Evolutionary conservation across 768 basidiomycete genomes (phyloP).

Genomic region (Chalciporus piperatus): DNA sequence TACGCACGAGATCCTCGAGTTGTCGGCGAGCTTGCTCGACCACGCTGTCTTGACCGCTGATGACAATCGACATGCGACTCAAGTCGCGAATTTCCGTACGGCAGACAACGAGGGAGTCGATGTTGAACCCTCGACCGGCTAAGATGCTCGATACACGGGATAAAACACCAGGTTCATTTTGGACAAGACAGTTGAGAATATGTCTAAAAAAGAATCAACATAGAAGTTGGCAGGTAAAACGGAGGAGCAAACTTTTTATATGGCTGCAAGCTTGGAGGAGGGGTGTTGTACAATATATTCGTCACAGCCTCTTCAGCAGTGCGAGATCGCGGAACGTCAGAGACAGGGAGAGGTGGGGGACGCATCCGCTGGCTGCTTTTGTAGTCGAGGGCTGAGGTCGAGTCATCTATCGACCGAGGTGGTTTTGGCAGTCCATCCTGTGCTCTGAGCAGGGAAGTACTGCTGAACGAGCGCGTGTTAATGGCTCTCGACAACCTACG

Average conservation of each 20-base stretch:
- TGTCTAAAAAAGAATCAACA: conserved; percentile 53
- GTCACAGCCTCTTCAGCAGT: conserved; percentile 96
- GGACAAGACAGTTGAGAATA: conserved; percentile 94
- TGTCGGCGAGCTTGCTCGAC: conserved; percentile 96
- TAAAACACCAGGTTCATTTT: conserved; percentile 99
- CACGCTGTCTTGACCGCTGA: conserved; percentile 95
- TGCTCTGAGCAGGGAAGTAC: conserved; percentile 12
- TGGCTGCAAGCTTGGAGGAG: conserved; percentile 85
- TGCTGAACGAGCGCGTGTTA: conserved; percentile 22
- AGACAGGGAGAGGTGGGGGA: conserved; percentile 83
- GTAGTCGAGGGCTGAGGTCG: conserved; percentile 93
- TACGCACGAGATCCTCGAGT: conserved; percentile 89
- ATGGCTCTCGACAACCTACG: conserved; percentile 19
- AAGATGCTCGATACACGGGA: conserved; percentile 97
- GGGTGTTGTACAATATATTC: conserved; percentile 96
- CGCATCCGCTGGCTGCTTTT: conserved; percentile 67
- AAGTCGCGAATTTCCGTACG: conserved; percentile 96
- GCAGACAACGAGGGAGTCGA: conserved; percentile 97
- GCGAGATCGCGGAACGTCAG: conserved; percentile 78
- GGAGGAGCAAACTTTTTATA: conserved; percentile 77
- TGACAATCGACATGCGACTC: conserved; percentile 96
- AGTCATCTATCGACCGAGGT: conserved; percentile 83
- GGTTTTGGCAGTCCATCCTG: conserved; percentile 56
- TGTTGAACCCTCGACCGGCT: conserved; percentile 96
- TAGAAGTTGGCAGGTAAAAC: neutral